Evolutionary conservation across 1,284 basidiomycete genomes (phyloP).

Genomic region (Pyrrhoderma lamaoense): DNA sequence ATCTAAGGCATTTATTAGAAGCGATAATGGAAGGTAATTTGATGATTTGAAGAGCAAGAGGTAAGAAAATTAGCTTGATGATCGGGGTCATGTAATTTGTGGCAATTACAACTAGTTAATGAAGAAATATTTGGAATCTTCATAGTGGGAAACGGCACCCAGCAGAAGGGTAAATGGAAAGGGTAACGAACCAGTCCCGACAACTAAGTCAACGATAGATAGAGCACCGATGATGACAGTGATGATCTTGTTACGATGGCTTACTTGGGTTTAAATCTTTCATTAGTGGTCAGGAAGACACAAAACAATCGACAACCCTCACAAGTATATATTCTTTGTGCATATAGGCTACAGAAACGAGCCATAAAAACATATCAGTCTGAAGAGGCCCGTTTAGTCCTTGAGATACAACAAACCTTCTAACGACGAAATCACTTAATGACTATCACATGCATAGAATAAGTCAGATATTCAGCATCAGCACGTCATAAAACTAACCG

Average conservation of each 20-base stretch:
- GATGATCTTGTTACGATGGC: constrained; percentile 18
- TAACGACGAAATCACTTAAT: constrained; percentile 23
- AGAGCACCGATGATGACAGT: constrained; percentile 20
- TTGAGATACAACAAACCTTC: constrained; percentile 18
- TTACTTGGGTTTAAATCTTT: constrained; percentile 14
- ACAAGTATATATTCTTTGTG: constrained; percentile 22
- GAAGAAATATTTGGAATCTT: too few species aligned
- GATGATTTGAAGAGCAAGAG: too few species aligned
- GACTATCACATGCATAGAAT: constrained; percentile 15
- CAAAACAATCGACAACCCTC: constrained; percentile 3
- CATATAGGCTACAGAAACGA: constrained; percentile 23
- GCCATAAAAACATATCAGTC: not conserved
- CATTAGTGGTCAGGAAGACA: not conserved
- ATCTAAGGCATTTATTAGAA: too few species aligned
- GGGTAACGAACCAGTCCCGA: constrained; percentile 22
- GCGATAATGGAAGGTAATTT: too few species aligned
- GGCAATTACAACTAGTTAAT: not conserved
- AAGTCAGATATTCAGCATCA: not conserved
- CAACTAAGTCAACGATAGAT: constrained; percentile 22
- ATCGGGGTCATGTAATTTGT: not conserved
- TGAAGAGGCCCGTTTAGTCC: not conserved
- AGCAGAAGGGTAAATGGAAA: too few species aligned
- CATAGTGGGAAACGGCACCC: not conserved
- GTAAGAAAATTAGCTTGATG: not conserved
- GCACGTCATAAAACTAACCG: constrained; percentile 6